Base-by-base conservation (phyloP, 2,329 filamentous ascomycete species). In the Aspergillus hortae region DNA sequence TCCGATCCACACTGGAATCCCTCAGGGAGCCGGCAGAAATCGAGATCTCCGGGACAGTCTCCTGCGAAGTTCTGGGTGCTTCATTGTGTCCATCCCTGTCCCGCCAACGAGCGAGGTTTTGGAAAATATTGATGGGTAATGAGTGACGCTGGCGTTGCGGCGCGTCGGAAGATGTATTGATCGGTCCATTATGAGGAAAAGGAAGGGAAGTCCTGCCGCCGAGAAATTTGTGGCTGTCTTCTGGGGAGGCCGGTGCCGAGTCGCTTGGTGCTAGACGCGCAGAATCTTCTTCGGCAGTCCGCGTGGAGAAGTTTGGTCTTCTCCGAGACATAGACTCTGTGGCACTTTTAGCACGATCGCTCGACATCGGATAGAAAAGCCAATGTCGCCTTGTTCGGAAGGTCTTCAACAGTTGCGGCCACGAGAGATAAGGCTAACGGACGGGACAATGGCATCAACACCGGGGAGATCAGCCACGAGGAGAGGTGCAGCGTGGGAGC, bases 281-380 rank as follows among this genome's bases (percentile, higher is more conserved):
- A 30, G 59, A 66, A 64, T 73, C 71, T 61, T 70, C 71, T 56
- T 66, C 56, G 35, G 71, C 62, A 7, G 69, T 67, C 51, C 69
- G 67, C 44, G 70, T 66, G 17, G 69, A 69, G 56, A 74, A 72
- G 50, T 64, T 69, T n/a, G 70, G 70, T 50, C 67, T 64, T 59
- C 63, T 65, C 55, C 69, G 65, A 62, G 67, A 63, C 57, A 67
- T 57, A 44, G 62, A 58, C 56, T 56, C 56, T 41, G 60, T 59
- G 55, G 59, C 35, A 52, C 57, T 46, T 45, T 57, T 53, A 44
- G 49, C 53, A 41, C 49, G 54, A 53, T 53, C 52, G 46, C 51
- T 49, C 43, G 60, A 62, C 65, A 66, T 67, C 49, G 56, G 53
- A 46, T 21, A 43, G 35, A 4, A 23, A 25, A 4, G 35, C 35